Conservation (phyloP, 768 basidiomycete genomes). For the Agaricus blazei region DNA sequence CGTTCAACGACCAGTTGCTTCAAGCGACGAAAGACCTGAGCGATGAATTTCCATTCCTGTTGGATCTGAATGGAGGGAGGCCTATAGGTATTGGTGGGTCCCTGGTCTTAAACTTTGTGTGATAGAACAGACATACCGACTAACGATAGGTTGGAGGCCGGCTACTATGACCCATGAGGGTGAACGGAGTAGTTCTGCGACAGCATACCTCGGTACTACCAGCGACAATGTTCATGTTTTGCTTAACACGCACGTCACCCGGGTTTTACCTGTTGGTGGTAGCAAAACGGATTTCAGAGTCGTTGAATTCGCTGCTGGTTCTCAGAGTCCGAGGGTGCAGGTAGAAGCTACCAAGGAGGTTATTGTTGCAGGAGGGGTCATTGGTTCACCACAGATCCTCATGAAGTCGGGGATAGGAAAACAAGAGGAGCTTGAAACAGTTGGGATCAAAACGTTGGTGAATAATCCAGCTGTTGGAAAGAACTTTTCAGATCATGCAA, state of each 20-base stretch:
- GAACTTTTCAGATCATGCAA: slow-evolving; percentile 40
- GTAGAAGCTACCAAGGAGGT: slow-evolving; percentile 13
- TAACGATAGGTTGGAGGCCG: slow-evolving; percentile 11
- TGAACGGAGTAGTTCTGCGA: slow-evolving; percentile 12
- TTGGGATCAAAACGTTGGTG: slow-evolving; percentile 34
- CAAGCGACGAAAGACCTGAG: neutral
- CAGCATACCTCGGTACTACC: slow-evolving; percentile 7
- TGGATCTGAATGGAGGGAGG: slow-evolving; percentile 11
- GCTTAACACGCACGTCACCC: slow-evolving; percentile 10
- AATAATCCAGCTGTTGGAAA: slow-evolving; percentile 39
- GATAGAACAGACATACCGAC: too few species aligned
- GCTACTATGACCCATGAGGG: slow-evolving; percentile 8
- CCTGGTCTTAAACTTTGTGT: neutral
- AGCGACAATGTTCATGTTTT: slow-evolving; percentile 8
- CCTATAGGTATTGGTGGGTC: slow-evolving; percentile 10
- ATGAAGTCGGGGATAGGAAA: slow-evolving; percentile 42
- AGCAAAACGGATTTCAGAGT: slow-evolving; percentile 14
- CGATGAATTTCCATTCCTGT: slow-evolving; percentile 9
- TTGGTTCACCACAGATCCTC: slow-evolving; percentile 18
- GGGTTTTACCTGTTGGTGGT: slow-evolving; percentile 5
- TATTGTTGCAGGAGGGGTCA: slow-evolving; percentile 15
- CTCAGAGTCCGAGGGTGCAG: slow-evolving; percentile 6
- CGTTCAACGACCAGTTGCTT: slow-evolving; percentile 8
- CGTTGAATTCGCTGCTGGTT: slow-evolving; percentile 15
- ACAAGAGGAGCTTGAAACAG: slow-evolving; percentile 21